Conservation (phyloP, 2,329 filamentous ascomycete genomes). For the Didymella arachidicola region DNA sequence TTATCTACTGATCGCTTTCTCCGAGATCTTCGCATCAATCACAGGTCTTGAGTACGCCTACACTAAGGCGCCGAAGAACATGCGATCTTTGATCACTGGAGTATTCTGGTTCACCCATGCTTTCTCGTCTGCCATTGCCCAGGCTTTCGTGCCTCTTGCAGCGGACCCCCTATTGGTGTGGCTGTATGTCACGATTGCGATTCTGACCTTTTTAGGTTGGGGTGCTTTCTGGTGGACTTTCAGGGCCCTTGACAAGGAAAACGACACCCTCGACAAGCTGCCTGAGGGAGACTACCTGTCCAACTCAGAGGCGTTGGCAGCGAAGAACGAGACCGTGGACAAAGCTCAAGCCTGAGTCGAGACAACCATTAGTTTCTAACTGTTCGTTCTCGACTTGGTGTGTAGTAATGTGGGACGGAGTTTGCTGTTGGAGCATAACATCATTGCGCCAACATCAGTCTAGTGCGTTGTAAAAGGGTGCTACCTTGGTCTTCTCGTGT, state of each 20-base stretch:
- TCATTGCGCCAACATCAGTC: neutral
- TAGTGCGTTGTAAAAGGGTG: neutral
- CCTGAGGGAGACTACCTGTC: conserved; percentile 35
- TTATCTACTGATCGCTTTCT: conserved; percentile 62
- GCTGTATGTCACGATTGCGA: conserved; percentile 42
- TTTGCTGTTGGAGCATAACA: neutral
- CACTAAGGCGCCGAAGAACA: conserved; percentile 72
- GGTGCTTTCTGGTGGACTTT: conserved; percentile 41
- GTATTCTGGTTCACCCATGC: conserved; percentile 46
- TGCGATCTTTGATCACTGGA: conserved; percentile 54
- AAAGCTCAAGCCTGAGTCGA: conserved; percentile 1
- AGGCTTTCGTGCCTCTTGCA: conserved; percentile 33
- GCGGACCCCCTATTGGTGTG: conserved; percentile 35
- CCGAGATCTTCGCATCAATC: conserved; percentile 69
- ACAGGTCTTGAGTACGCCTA: conserved; percentile 75
- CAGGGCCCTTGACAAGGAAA: conserved; percentile 37
- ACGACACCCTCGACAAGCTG: conserved; percentile 45
- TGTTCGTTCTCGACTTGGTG: neutral
- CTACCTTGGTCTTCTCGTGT: neutral
- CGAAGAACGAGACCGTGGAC: conserved; percentile 22
- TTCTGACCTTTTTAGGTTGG: conserved; percentile 43
- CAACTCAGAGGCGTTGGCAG: conserved; percentile 23
- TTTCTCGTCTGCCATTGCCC: conserved; percentile 36
- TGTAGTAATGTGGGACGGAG: neutral
- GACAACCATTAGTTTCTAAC: neutral